Base-by-base conservation (phyloP, 257 asterid species). In the Craterostigma plantagineum region DNA sequence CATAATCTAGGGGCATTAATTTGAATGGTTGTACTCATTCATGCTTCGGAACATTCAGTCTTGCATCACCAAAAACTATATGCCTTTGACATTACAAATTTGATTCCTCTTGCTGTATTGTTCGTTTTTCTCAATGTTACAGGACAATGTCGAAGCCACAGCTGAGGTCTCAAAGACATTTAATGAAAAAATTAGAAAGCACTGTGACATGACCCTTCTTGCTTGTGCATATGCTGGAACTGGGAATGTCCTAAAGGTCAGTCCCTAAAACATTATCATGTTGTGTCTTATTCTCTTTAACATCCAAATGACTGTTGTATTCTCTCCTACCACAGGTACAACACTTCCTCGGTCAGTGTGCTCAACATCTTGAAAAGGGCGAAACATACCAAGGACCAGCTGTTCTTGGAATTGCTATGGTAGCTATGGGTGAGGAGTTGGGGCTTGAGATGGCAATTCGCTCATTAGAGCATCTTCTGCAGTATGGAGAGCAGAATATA, bases 161-260 rank as follows among this genome's bases (percentile, higher is more conserved):
- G 64, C 92, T 15, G 93, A 81, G 53, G 95, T 79, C 54, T 79
- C 95, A 11, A 76, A 73, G 70, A 81, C 93, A 42, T 86, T 86
- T 38, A 70, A 70, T 54, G 84, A 74, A 55, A 77, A 83, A 59
- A 82, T 90, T 48, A 68, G 91, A 54, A 72, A 70, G 64, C 77
- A 79, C 36, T 79, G 94, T 42, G 94, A 79, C 57, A 83, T 79
- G 84, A 83, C 87, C 46, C 66, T 90, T 55, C 79, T 79, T 9
- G 72, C 99, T 34, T 90, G 99, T 65, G 99, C 95, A 7, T 90
- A 82, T 65, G 99, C 94, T 1, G 99, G 99, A 55, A 90, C 95
- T 0, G 94, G 99, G 50, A 79, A 90, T 57, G 99, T 90, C 43
- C 77, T 83, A 23, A 83, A 90, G 95, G 98, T 86, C 48, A 43